Evolutionary conservation across 2,329 filamentous ascomycete species (phyloP), one percentile per base, ranked within the genome.

Genomic region (Aspergillus awamori): DNA sequence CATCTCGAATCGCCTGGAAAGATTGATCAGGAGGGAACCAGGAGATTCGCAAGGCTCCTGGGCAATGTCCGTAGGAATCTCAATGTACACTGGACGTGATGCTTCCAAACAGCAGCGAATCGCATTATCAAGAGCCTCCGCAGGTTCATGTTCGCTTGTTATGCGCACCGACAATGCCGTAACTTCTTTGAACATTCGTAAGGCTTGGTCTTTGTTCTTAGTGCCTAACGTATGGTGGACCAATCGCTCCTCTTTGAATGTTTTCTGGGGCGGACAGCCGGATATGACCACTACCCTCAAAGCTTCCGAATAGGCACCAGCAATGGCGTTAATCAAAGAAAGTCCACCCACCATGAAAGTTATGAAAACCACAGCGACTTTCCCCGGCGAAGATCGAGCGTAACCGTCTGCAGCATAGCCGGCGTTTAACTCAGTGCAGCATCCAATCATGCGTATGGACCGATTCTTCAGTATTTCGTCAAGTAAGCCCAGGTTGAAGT

Each of bases 71-170:
- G 6, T 22, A 3, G 63, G 58, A 6, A 65, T 55, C 24, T 61
- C 63, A 17, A 65, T 56, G 24, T 63, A 63, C 4, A 61, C 63
- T 0, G 63, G 63, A 13, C 41, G 48, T 2, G 60, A 63, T 5
- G 57, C 36, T 1, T 43, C n/a, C 11, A 63, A 28, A 39, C 63
- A 65, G 15, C 38, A 5, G 2, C 6, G 8, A 1, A 65, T 36
- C 2, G 55, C 36, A 17, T 11, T 4, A 24, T 63, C 63, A 2
- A 65, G 38, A 5, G 17, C 24, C 5, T 6, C 15, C 5, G 53
- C 13, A 4, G 60, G 45, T 24, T 56, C 26, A 0, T 3, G 5
- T 6, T 30, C 11, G n/a, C 45, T 47, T 3, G 17, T 22, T 0
- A 65, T 33, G 2, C 56, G 58, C 2, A 53, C 49, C n/a, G 39